Evolutionary conservation across 1,284 basidiomycete genomes (phyloP), one percentile per base, ranked within the genome.

Genomic region (Heliocybe sulcata): DNA sequence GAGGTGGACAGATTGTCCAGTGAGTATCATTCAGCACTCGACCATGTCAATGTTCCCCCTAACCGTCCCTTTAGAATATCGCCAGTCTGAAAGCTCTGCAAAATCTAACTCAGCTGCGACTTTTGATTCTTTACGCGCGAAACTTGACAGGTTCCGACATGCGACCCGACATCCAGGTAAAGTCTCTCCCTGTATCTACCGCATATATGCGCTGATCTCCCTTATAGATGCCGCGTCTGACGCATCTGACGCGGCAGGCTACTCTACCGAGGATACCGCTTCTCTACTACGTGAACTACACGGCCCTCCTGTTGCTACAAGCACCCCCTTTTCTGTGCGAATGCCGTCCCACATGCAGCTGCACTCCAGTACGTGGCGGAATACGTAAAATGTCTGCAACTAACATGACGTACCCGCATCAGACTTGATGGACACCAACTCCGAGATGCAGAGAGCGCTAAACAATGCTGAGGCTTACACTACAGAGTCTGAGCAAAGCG

Each of bases 391-490:
- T 42, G 6, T 6, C 8, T n/a, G 38, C 19, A 20, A n/a, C 38
- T 42, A 16, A 38, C 25, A 51, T 54, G 2, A 52, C 55, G 42
- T 56, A 47, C 33, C 27, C 48, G 25, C 25, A 38, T 35, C 56
- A 89, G 86, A 90, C 69, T 73, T 90, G 14, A 66, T 90, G 57
- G 85, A 86, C 19, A 76, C 81, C 54, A 83, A 89, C 61, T 85
- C 85, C 1, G 83, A 85, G 61, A 89, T 90, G 87, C 82, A 82
- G 54, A 74, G 79, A 51, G 81, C 74, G n/a, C 78, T 90, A 64
- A 73, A 79, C 35, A 79, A 72, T 14, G 63, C 79, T 54, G 77
- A 82, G 51, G 82, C 76, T 60, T 79, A 71, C 59, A 78, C 77
- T 29, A 69, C 67, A 22, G 70, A 71, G 45, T 29, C 55, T 52